Base-by-base conservation (phyloP, 306 rosid genomes). In the Prunus mira region DNA sequence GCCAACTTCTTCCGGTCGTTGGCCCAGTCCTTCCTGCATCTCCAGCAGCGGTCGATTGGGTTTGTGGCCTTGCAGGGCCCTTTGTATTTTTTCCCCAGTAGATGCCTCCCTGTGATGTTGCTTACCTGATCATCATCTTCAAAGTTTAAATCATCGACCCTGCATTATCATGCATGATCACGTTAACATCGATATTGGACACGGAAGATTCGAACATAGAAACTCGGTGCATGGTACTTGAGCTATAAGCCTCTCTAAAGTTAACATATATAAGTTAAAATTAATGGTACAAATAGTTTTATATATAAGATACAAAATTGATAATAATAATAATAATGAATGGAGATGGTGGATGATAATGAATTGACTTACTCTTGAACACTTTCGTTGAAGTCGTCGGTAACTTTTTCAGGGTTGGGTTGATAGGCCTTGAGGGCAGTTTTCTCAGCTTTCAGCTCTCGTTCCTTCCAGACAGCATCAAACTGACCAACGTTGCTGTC, bases 31-130 rank as follows among this genome's bases (percentile, higher is more conserved):
- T 0, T 25, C 25, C 22, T 62, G 56, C 97, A 95, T 64, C 96
- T 71, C 98, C 97, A 95, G 82, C 98, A 95, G 65, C 91, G 78
- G 70, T 95, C 98, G 5, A 95, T 95, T 1, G 98, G 98, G 76
- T 95, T 95, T 3, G 87, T 82, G 9, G 98, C 91, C 56, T 1
- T 0, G 85, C 98, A 95, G 2, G 69, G 76, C 2, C 82, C 90
- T 0, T 0, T 12, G 77, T 69, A 66, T 74, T 30, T 61, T 12
- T 9, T 11, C 5, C 58, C 77, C 30, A 11, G 4, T 19, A 95
- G 80, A 28, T 43, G 67, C 78, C 98, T 90, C 78, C 96, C 84
- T 4, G 87, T 90, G 78, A 14, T 52, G 75, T 86, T 88, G 34
- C 52, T 46, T 11, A 25, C 62, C 8, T 12, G 12, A 11, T 10